Evolutionary conservation across 352 stramenopile genomes (phyloP).

Genomic region (Phytophthora idaei): DNA sequence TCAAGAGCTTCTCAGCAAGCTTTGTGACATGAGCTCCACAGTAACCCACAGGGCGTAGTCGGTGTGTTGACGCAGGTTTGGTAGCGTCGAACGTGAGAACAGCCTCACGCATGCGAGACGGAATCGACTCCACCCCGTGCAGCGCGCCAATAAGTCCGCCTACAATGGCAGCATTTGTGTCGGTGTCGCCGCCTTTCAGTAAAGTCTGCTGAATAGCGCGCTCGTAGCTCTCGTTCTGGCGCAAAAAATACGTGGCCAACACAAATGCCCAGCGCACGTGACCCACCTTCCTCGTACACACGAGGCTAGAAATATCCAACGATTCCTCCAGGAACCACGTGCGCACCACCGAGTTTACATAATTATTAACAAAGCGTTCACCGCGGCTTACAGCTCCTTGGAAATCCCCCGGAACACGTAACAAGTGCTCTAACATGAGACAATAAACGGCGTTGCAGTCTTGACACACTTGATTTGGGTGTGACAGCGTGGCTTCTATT

Average conservation of each 20-base stretch:
- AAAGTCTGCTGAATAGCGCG: slow-evolving; percentile 53
- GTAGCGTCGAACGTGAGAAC: slow-evolving; percentile 54
- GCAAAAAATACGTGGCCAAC: slow-evolving; percentile 54
- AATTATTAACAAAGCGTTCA: slow-evolving; percentile 41
- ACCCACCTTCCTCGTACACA: slow-evolving; percentile 40
- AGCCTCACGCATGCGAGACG: slow-evolving; percentile 42
- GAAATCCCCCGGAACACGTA: slow-evolving; percentile 43
- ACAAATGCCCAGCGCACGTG: slow-evolving; percentile 62
- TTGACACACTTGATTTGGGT: slow-evolving; percentile 58
- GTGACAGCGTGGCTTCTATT: slow-evolving; percentile 52
- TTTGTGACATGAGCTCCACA: slow-evolving; percentile 33
- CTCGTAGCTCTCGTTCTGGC: slow-evolving; percentile 46
- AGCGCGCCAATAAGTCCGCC: slow-evolving; percentile 55
- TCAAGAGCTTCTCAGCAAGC: slow-evolving; percentile 35
- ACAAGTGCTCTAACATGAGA: slow-evolving; percentile 50
- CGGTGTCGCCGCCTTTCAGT: slow-evolving; percentile 59
- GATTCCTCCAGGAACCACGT: slow-evolving; percentile 59
- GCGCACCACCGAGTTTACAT: slow-evolving; percentile 35
- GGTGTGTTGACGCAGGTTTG: slow-evolving; percentile 17
- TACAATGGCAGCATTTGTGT: slow-evolving; percentile 69
- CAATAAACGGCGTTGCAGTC: slow-evolving; percentile 71
- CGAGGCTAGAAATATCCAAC: slow-evolving; percentile 38
- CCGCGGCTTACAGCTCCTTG: slow-evolving; percentile 41
- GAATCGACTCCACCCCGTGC: slow-evolving; percentile 50
- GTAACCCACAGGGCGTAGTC: slow-evolving; percentile 38